Evolutionary conservation across 805 yeast species (phyloP), one percentile per base, ranked within the genome.

Genomic region (Lachancea fermentati): DNA sequence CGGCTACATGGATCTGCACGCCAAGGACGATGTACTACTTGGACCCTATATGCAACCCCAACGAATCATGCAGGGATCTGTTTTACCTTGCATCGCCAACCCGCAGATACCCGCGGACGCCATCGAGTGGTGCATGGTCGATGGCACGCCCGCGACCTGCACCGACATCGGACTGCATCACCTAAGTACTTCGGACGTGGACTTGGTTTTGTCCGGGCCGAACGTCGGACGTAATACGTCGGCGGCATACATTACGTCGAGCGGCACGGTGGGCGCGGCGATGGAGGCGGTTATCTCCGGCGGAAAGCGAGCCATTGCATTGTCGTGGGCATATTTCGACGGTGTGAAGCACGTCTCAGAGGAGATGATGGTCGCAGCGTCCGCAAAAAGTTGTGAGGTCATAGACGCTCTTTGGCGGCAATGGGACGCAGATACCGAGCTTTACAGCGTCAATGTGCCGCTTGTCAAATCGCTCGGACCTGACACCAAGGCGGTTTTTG

Each of bases 221-320:
- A 93, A 93, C 58, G 91, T 83, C 50, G 98, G 98, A 16, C 78
- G 96, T 57, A 93, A 93, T 62, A 80, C 96, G 2, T 78, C 91
- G 17, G 87, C 94, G 4, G 75, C 91, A 33, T 93, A 88, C 61
- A 84, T 88, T 41, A 73, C 93, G 52, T 79, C 96, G 4, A 81
- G 94, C 50, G 98, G 98, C 11, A 93, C 98, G 2, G 81, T 93
- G 13, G 98, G 98, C 18, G 97, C 96, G 3, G 93, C 97, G 1
- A 76, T 89, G 87, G 98, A 93, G 65, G 94, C 89, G 1, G 85
- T 83, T 2, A 75, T 89, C 31, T 58, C 72, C 15, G 81, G 80
- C 0, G 76, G 78, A 22, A 65, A 63, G 12, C 79, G 71, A 49
- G 68, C 96, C 4, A 72, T 93, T 47, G 97, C 95, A 2, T 54